These are phyloP conservation scores for Quercus phellos DNA, from an alignment of 331 rosid species.

Conservation along the genomic window DNA sequence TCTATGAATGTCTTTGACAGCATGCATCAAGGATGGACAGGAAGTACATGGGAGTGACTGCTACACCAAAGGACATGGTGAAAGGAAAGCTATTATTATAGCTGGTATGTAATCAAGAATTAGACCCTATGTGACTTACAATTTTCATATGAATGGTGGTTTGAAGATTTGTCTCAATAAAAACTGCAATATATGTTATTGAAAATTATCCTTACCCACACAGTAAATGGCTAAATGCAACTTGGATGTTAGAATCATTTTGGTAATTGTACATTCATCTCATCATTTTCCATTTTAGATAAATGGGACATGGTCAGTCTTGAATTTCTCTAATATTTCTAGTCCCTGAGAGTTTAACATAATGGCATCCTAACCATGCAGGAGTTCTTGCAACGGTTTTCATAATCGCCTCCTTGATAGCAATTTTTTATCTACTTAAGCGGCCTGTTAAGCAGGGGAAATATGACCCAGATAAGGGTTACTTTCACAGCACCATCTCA, in stretches of 20 bases:
- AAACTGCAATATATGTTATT: neutral
- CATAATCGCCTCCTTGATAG: conserved; percentile 55
- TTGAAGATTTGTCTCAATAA: neutral
- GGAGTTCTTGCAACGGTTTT: conserved; percentile 76
- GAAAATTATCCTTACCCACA: neutral
- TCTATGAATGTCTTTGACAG: conserved; percentile 37
- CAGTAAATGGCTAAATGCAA: neutral
- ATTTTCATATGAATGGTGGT: conserved; percentile 1
- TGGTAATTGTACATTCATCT: neutral
- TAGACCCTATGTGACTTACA: neutral
- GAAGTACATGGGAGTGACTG: conserved; percentile 67
- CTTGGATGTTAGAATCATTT: neutral
- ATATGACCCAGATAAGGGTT: conserved; percentile 39
- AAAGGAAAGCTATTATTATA: conserved; percentile 51
- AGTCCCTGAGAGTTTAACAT: conserved; percentile 1
- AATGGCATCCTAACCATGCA: conserved; percentile 32
- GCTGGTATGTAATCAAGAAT: conserved; percentile 43
- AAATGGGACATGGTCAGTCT: neutral
- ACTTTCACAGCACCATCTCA: conserved; percentile 46
- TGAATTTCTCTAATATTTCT: neutral
- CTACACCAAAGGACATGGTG: conserved; percentile 41
- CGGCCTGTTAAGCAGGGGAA: conserved; percentile 41
- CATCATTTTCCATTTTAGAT: neutral
- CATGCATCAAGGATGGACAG: conserved; percentile 59
- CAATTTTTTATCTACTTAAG: conserved; percentile 55